These are phyloP conservation scores for Periglandula ipomoeae DNA, from an alignment of 2,329 filamentous ascomycete genomes.

Conservation along the genomic window DNA sequence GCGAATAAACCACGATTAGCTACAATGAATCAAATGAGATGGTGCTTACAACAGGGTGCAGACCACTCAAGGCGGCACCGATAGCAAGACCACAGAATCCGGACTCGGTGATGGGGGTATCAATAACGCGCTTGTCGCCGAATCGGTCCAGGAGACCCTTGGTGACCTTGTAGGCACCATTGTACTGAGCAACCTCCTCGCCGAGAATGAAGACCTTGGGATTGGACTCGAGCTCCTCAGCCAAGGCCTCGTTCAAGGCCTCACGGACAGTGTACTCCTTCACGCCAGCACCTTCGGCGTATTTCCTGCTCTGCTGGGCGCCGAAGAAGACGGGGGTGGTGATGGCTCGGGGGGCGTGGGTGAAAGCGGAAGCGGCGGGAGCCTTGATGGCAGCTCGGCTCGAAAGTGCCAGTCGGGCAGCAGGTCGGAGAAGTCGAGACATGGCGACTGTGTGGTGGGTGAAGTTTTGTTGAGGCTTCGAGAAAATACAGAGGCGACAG, in stretches of 20 bases:
- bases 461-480: conserved; percentile 8
- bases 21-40: neutral
- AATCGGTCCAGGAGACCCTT: conserved; percentile 96
- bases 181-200: conserved; percentile 99
- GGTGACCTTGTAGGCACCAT: conserved; percentile 99
- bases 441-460: conserved; percentile 22
- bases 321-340: conserved; percentile 28
- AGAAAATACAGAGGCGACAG: neutral
- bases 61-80: conserved; percentile 86
- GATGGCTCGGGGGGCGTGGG: conserved; percentile 23
- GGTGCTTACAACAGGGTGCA: conserved; percentile 78
- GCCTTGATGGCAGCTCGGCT: conserved; percentile 27
- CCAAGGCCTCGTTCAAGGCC: conserved; percentile 93
- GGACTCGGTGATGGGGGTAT: conserved; percentile 96
- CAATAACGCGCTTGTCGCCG: conserved; percentile 93
- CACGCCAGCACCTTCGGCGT: conserved; percentile 48
- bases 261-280: conserved; percentile 98
- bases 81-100: conserved; percentile 92
- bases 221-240: conserved; percentile 92
- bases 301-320: conserved; percentile 41
- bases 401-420: conserved; percentile 37
- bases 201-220: conserved; percentile 92
- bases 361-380: conserved; percentile 25
- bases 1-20: neutral
- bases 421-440: conserved; percentile 44